These are phyloP conservation scores for Gossypium bickii DNA, from an alignment of 345 rosid species.

Conservation along the genomic window DNA sequence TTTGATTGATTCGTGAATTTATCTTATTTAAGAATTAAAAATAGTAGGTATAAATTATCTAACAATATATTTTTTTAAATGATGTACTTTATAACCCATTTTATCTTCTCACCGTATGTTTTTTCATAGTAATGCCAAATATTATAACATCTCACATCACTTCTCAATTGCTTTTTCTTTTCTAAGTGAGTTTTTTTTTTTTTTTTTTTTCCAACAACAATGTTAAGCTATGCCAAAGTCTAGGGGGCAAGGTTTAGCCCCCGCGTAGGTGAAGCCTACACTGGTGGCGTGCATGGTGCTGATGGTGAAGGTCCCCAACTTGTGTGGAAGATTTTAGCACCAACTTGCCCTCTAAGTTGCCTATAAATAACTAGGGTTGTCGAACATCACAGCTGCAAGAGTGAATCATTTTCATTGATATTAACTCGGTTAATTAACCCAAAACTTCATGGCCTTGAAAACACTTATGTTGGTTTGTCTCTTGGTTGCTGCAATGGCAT, in stretches of 20 bases:
- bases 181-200: too few relatives aligned
- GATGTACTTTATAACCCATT: too few relatives aligned
- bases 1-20: too few relatives aligned
- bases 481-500: constrained; percentile 19
- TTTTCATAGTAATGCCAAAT: too few relatives aligned
- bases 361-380: constrained; percentile 26
- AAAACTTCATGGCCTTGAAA: constrained; percentile 26
- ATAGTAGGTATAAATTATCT: too few relatives aligned
- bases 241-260: neutral
- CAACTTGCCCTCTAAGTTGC: constrained; percentile 27
- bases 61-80: too few relatives aligned
- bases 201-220: too few relatives aligned
- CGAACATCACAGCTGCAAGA: neutral
- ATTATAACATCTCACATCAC: too few relatives aligned
- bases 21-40: too few relatives aligned
- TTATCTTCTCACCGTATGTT: too few relatives aligned
- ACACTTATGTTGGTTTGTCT: constrained; percentile 25
- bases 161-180: too few relatives aligned
- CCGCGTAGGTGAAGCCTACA: constrained; percentile 17
- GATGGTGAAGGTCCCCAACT: neutral
- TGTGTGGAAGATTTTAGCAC: constrained; percentile 20
- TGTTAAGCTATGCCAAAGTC: neutral
- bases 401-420: neutral
- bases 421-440: neutral
- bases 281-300: constrained; percentile 8